phyloP scores from a whole-genome alignment of 495 filamentous ascomycete species.

The Articulospora tetracladia region DNA sequence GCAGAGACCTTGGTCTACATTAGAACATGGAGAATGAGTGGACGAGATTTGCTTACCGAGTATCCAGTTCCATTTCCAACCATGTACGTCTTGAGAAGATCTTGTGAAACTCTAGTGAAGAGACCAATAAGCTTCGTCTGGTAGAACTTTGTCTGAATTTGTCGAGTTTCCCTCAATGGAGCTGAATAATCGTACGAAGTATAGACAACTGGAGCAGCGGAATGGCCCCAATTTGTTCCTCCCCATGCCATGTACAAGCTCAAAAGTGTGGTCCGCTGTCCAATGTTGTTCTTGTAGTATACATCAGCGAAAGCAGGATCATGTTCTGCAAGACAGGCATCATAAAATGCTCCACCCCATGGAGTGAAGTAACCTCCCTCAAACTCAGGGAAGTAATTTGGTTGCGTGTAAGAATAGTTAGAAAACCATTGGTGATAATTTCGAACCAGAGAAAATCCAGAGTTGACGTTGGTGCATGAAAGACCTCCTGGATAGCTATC shows the following conservation, averaged over 20 bases:
- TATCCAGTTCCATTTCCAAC: slow-evolving; percentile 55
- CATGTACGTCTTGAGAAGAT: slow-evolving; percentile 50
- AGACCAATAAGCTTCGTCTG: slow-evolving; percentile 53
- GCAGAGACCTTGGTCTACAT: slow-evolving; percentile 15
- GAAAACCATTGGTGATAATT: slow-evolving; percentile 57
- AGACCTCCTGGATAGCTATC: slow-evolving; percentile 53
- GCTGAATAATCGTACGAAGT: slow-evolving; percentile 46
- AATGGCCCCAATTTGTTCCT: slow-evolving; percentile 54
- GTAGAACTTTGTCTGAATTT: slow-evolving; percentile 33
- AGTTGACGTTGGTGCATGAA: slow-evolving; percentile 45
- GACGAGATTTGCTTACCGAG: slow-evolving; percentile 28
- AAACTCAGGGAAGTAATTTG: slow-evolving; percentile 48
- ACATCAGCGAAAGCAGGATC: slow-evolving; percentile 50
- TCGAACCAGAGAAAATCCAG: slow-evolving; percentile 45
- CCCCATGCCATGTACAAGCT: slow-evolving; percentile 56
- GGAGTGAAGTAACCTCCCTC: slow-evolving; percentile 50
- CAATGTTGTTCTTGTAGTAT: slow-evolving; percentile 56
- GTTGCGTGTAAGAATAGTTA: slow-evolving; percentile 50
- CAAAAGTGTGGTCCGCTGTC: slow-evolving; percentile 41
- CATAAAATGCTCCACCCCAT: slow-evolving; percentile 52
- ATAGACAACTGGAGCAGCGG: slow-evolving; percentile 45
- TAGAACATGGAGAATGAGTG: background rate
- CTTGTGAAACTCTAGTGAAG: slow-evolving; percentile 51
- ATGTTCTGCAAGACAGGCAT: slow-evolving; percentile 40
- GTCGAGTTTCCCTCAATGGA: slow-evolving; percentile 29